A percentile compares a stretch with the other conserved stretches of the same genome.
Conservation (phyloP, 768 basidiomycete species). For the Paxillus involutus region DNA sequence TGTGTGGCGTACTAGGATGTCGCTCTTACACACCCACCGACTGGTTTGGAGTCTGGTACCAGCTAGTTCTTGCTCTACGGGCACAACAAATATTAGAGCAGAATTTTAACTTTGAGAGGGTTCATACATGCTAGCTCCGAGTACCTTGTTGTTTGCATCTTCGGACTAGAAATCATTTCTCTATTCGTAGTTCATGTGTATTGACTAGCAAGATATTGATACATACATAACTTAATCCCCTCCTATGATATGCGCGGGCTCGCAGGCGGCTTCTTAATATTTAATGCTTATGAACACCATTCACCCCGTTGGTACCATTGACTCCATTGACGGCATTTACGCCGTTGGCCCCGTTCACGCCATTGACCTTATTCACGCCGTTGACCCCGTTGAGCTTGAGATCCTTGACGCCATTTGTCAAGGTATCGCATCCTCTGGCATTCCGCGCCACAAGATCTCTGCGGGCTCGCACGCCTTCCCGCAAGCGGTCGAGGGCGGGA, state of each 20-base stretch:
- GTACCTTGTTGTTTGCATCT: neutral
- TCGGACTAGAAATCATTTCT: neutral
- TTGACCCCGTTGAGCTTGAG: constrained; percentile 11
- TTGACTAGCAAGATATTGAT: neutral
- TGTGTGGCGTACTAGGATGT: no score
- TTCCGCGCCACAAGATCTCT: constrained; percentile 46
- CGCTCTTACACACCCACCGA: no score
- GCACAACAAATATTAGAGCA: no score
- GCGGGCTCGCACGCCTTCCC: constrained; percentile 85
- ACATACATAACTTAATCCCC: neutral
- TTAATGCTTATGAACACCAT: constrained; percentile 12
- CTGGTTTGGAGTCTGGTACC: no score
- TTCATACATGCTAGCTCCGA: neutral
- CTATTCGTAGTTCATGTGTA: neutral
- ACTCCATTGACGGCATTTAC: constrained; percentile 14
- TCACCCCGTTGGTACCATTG: constrained; percentile 18
- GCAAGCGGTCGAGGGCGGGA: constrained; percentile 75
- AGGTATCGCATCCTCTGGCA: constrained; percentile 10
- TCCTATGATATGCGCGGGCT: neutral
- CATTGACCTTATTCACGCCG: constrained; percentile 3
- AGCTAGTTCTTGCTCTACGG: no score
- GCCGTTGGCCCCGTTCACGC: neutral
- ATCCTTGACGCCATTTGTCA: constrained; percentile 8
- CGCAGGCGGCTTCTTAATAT: neutral
- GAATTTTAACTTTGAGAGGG: no score